Base-by-base conservation (phyloP, 1,139 yeast genomes). In the Suhomyces guaymorum region DNA sequence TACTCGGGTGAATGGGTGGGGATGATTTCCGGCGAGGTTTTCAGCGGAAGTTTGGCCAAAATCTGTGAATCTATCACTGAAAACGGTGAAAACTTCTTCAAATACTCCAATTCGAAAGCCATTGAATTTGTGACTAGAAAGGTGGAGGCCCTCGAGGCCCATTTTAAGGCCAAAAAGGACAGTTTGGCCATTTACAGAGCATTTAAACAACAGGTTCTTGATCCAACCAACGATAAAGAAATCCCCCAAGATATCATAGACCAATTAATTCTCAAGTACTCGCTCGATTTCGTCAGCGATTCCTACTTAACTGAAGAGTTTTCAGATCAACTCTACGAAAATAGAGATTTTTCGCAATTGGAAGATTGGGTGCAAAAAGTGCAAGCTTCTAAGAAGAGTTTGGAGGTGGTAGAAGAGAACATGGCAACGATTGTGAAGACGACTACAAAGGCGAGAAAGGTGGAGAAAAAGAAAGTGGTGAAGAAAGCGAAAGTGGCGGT, bases 31-130 rank as follows among this genome's bases (percentile, higher is more conserved):
- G 51, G 53, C 24, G 31, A 24, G 1, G 15, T 53, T 6, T 44
- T 68, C 6, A 39, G 44, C 16, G 28, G 30, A 0, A 48, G 61
- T 2, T 45, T 80, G 22, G 47, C 43, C 1, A 35, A 40, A 5
- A 57, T 78, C 2, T 70, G 79, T 42, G 82, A 78, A 11, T 48
- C 49, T 0, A 57, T 77, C 2, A 60, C 52, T 15, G 81, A 78
- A 44, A 70, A 64, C 28, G 78, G 63, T 9, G 80, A 74, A 30
- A 35, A 31, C 1, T 80, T 74, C 48, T 78, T 66, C 52, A 74
- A 70, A 46, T 63, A 70, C 13, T 62, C 72, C 4, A 32, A 48
- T 3, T 48, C 44, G 0, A 70, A 64, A 38, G 59, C 70, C 1
- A 35, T 62, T 3, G 42, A 40, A 1, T 67, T 54, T 39, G 44